These are phyloP conservation scores for Arxiozyma slooffiae DNA, from an alignment of 1,139 yeast species.

Conservation along the genomic window DNA sequence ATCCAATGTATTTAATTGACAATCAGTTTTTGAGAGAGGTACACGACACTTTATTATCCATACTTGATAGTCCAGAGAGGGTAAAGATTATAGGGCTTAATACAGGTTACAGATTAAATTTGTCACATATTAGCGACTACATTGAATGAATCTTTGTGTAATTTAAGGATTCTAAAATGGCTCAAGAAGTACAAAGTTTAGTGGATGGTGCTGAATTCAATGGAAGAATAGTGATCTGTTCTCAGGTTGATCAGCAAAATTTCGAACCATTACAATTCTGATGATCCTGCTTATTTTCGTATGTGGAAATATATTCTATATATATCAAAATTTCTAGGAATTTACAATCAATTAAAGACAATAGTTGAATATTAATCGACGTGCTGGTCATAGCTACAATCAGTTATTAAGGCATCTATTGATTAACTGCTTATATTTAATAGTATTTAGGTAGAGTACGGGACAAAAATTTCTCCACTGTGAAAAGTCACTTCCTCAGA, in stretches of 20 bases:
- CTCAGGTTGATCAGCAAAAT: slow-evolving; percentile 53
- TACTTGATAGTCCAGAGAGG: slow-evolving; percentile 38
- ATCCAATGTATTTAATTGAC: slow-evolving; percentile 53
- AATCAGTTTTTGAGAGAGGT: slow-evolving; percentile 43
- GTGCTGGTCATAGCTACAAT: no score
- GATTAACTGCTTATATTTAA: no score
- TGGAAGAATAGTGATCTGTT: slow-evolving; percentile 60
- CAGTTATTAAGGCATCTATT: no score
- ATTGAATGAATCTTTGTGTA: slow-evolving; percentile 67
- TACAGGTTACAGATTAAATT: slow-evolving; percentile 37
- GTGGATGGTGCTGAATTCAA: slow-evolving; percentile 61
- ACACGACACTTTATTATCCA: slow-evolving; percentile 42
- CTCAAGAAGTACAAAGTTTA: slow-evolving; percentile 50
- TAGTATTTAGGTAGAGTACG: no score
- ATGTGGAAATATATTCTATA: neutral
- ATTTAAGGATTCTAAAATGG: slow-evolving; percentile 44
- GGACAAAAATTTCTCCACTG: no score
- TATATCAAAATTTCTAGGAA: neutral
- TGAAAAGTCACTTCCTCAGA: no score
- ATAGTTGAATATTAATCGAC: no score
- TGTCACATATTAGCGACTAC: slow-evolving; percentile 39
- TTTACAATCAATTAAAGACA: neutral
- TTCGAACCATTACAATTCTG: slow-evolving; percentile 15
- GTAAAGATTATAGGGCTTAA: slow-evolving; percentile 62
- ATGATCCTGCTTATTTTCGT: neutral